Conservation (phyloP, 441 rosid species). For the Bocquillonia castaneifolia region DNA sequence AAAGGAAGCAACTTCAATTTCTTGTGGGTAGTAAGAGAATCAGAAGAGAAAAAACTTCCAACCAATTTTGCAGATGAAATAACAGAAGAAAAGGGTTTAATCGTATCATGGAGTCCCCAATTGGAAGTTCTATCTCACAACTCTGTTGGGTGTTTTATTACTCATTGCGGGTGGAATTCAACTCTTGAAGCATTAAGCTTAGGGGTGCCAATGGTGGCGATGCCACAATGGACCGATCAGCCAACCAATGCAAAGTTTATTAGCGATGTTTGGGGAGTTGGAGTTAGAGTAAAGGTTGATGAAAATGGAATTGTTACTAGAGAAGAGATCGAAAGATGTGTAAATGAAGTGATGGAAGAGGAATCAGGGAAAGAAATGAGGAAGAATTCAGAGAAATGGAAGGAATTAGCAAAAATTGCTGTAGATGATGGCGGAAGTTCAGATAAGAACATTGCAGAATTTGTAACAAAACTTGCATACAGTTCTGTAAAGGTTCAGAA, state of each 20-base stretch:
- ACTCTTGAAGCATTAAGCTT: constrained; percentile 47
- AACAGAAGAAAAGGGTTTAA: constrained; percentile 30
- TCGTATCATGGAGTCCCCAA: constrained; percentile 54
- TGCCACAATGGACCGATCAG: constrained; percentile 67
- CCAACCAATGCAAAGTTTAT: constrained; percentile 46
- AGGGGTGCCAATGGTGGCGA: constrained; percentile 56
- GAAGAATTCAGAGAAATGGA: constrained; percentile 39
- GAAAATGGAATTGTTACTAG: constrained; percentile 40
- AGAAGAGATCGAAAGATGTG: constrained; percentile 39
- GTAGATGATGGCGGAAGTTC: constrained; percentile 42
- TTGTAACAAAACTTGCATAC: constrained; percentile 33
- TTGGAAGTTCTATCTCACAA: constrained; percentile 39
- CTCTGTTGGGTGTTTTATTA: constrained; percentile 50
- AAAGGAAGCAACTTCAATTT: constrained; percentile 33
- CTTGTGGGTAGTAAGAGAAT: constrained; percentile 45
- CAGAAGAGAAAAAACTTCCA: constrained; percentile 36
- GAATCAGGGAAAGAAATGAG: constrained; percentile 32
- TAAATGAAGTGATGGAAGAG: constrained; percentile 44
- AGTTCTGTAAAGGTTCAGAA: no score
- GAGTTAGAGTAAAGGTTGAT: constrained; percentile 40
- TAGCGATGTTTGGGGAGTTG: constrained; percentile 57
- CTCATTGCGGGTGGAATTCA: constrained; percentile 65
- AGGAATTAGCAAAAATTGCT: constrained; percentile 37
- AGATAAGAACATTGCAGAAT: constrained; percentile 32
- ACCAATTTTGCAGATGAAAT: constrained; percentile 28